phyloP scores from a whole-genome alignment of 176 grass and related monocot genomes.

The Rhipidocladum racemiflorum region DNA sequence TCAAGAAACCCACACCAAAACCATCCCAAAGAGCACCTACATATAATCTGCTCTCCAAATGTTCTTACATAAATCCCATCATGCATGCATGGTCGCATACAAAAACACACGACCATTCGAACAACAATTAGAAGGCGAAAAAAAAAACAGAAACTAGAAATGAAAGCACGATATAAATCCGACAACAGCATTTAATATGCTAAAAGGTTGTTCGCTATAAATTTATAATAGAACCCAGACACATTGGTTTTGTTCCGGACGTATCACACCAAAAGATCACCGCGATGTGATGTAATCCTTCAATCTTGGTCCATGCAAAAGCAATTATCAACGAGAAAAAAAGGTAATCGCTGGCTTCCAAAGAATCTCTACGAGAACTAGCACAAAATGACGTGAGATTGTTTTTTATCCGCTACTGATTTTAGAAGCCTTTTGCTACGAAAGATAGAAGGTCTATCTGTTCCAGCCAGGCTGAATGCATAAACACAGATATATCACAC shows the following conservation, averaged over 20 bases:
- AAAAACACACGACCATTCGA: not conserved
- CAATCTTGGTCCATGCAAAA: not conserved
- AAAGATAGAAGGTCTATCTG: not conserved
- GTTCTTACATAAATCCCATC: no score
- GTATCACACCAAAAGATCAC: not conserved
- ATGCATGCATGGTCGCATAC: not conserved
- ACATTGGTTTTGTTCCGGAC: not conserved
- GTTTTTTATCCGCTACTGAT: not conserved
- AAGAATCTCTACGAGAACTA: no score
- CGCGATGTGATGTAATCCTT: not conserved
- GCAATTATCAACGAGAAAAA: not conserved
- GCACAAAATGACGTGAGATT: no score
- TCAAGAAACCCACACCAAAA: not conserved
- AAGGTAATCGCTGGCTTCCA: not conserved
- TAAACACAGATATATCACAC: not conserved
- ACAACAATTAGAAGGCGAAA: not conserved
- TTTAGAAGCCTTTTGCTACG: not conserved
- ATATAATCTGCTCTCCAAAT: no score
- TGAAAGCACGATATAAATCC: not conserved
- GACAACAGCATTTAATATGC: not conserved
- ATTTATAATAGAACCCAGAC: not conserved
- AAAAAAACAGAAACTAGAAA: not conserved
- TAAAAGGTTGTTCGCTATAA: not conserved
- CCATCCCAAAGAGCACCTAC: not conserved
- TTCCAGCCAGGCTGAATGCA: not conserved